phyloP scores from a whole-genome alignment of 2,329 filamentous ascomycete species.

The Phoma herbarum region DNA sequence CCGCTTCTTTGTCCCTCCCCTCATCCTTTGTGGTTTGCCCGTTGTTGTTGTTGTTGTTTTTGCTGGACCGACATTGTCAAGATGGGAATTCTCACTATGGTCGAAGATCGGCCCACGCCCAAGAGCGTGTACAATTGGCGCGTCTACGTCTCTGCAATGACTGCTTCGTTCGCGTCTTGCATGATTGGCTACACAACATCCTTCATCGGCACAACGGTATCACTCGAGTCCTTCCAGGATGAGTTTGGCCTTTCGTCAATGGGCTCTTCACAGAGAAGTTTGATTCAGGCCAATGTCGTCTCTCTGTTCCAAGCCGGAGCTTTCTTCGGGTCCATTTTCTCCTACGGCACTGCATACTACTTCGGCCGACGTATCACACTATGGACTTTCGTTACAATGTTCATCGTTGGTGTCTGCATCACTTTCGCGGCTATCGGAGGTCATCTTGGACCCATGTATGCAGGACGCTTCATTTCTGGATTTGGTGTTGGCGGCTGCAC shows the following conservation, averaged over 20 bases:
- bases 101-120: slow-evolving; percentile 61
- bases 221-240: slow-evolving; percentile 71
- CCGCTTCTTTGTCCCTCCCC: neutral
- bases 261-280: slow-evolving; percentile 58
- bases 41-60: too few species aligned
- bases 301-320: slow-evolving; percentile 84
- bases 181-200: slow-evolving; percentile 74
- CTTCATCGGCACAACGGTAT: slow-evolving; percentile 79
- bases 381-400: slow-evolving; percentile 64
- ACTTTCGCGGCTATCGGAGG: slow-evolving; percentile 67
- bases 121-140: slow-evolving; percentile 68
- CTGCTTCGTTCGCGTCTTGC: slow-evolving; percentile 65
- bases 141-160: slow-evolving; percentile 63
- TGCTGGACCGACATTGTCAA: slow-evolving; percentile 11
- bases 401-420: slow-evolving; percentile 73
- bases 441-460: slow-evolving; percentile 66
- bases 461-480: slow-evolving; percentile 65
- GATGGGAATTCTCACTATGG: slow-evolving; percentile 48
- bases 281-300: slow-evolving; percentile 78
- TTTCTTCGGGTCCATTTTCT: slow-evolving; percentile 73
- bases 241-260: slow-evolving; percentile 72
- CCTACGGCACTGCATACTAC: slow-evolving; percentile 71
- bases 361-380: slow-evolving; percentile 67
- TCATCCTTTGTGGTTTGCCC: neutral
- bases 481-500: slow-evolving; percentile 63